Evolutionary conservation across 257 asterid genomes (phyloP).

Genomic region (Solanum sitiens): DNA sequence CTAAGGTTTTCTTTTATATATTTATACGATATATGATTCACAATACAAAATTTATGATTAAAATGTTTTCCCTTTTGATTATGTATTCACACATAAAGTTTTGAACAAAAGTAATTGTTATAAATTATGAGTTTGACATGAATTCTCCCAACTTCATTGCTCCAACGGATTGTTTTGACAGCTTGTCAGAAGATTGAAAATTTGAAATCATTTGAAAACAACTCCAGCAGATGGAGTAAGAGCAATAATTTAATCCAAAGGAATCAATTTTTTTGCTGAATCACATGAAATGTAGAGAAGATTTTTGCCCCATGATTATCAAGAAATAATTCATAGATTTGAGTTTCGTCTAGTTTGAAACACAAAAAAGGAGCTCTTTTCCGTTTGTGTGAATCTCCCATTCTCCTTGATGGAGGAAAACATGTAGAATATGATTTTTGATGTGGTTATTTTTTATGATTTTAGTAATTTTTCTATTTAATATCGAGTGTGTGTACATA

Average conservation of each 20-base stretch:
- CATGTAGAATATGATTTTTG: neutral
- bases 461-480: neutral
- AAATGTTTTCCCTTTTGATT: neutral
- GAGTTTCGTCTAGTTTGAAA: no score
- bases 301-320: neutral
- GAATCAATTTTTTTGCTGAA: slow-evolving; percentile 7
- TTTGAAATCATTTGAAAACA: neutral
- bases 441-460: neutral
- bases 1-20: neutral
- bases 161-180: neutral
- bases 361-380: no score
- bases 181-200: neutral
- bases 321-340: neutral
- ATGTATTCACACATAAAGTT: neutral
- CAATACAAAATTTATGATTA: neutral
- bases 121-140: neutral
- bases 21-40: neutral
- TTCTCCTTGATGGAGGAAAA: neutral
- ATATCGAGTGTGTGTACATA: neutral
- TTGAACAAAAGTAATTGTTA: neutral
- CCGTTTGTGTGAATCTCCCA: no score
- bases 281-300: slow-evolving; percentile 20
- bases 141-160: neutral
- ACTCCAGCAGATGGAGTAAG: neutral
- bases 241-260: neutral